These are phyloP conservation scores for Nitzschia palea DNA, from an alignment of 108 stramenopile genomes.

Conservation along the genomic window DNA sequence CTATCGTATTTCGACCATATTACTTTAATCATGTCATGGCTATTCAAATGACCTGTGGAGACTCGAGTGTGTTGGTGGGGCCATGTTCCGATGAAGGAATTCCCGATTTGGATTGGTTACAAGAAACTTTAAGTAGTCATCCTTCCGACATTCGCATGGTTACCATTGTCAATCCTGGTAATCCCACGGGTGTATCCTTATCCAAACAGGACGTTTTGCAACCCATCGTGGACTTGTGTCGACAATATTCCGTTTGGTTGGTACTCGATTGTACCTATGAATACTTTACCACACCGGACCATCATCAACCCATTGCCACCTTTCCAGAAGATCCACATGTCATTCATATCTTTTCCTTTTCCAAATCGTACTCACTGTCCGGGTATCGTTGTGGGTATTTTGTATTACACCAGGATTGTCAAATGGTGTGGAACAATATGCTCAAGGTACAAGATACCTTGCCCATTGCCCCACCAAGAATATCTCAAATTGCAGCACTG, in stretches of 20 bases:
- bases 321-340: slow-evolving; percentile 70
- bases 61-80: slow-evolving; percentile 64
- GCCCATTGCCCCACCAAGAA: slow-evolving; percentile 85
- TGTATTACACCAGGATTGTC: slow-evolving; percentile 43
- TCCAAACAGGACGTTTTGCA: slow-evolving; percentile 53
- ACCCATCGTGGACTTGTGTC: slow-evolving; percentile 68
- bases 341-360: slow-evolving; percentile 86
- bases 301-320: slow-evolving; percentile 37
- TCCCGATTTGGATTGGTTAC: slow-evolving; percentile 61
- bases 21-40: slow-evolving; percentile 96
- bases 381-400: slow-evolving; percentile 94
- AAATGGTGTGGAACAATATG: slow-evolving; percentile 30
- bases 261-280: slow-evolving; percentile 94
- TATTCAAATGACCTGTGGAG: slow-evolving; percentile 56
- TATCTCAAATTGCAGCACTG: slow-evolving; percentile 83
- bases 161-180: slow-evolving; percentile 90
- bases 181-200: slow-evolving; percentile 87
- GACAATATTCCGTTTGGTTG: slow-evolving; percentile 70
- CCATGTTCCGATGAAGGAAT: slow-evolving; percentile 49
- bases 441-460: slow-evolving; percentile 82
- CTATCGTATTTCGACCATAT: slow-evolving; percentile 86
- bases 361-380: slow-evolving; percentile 88
- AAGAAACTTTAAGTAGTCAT: slow-evolving; percentile 29
- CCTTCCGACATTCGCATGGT: slow-evolving; percentile 66
- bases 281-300: slow-evolving; percentile 63